Percentiles rank a stretch among this genome's conserved stretches.
phyloP scores from a whole-genome alignment of 164 flowering plant species.

The Brasenia schreberi region DNA sequence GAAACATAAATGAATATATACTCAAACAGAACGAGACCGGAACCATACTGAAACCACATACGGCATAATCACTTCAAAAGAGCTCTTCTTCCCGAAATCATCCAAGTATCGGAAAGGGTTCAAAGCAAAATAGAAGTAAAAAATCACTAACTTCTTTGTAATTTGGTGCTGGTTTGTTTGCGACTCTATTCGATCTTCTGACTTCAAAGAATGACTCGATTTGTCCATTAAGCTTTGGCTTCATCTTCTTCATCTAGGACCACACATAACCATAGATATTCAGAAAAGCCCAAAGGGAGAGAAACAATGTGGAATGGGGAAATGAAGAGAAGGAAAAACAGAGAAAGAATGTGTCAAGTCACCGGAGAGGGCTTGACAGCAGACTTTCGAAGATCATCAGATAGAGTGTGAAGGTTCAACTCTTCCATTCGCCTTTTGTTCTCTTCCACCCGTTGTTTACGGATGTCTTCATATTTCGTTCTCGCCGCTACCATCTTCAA shows the following conservation, averaged over 20 bases:
- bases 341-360: conserved; percentile 3
- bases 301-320: background rate
- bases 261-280: background rate
- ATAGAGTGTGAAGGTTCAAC: conserved; percentile 32
- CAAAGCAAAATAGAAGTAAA: conserved; percentile 1
- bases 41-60: too few relatives aligned
- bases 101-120: background rate
- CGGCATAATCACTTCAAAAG: background rate
- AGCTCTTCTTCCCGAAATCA: too few relatives aligned
- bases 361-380: conserved; percentile 23
- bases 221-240: conserved; percentile 12
- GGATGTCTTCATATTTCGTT: conserved; percentile 32
- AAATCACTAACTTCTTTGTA: conserved; percentile 25
- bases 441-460: conserved; percentile 36
- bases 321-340: background rate
- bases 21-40: background rate
- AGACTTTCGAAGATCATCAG: conserved; percentile 20
- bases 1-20: background rate
- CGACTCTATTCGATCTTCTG: conserved; percentile 38
- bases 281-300: background rate
- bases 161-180: conserved; percentile 27
- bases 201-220: conserved; percentile 13
- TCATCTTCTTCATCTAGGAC: conserved; percentile 24
- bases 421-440: conserved; percentile 55
- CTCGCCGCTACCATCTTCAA: background rate